Evolutionary conservation across 2,329 filamentous ascomycete species (phyloP), one percentile per base, ranked within the genome.

Genomic region (Cordyceps fumosorosea): DNA sequence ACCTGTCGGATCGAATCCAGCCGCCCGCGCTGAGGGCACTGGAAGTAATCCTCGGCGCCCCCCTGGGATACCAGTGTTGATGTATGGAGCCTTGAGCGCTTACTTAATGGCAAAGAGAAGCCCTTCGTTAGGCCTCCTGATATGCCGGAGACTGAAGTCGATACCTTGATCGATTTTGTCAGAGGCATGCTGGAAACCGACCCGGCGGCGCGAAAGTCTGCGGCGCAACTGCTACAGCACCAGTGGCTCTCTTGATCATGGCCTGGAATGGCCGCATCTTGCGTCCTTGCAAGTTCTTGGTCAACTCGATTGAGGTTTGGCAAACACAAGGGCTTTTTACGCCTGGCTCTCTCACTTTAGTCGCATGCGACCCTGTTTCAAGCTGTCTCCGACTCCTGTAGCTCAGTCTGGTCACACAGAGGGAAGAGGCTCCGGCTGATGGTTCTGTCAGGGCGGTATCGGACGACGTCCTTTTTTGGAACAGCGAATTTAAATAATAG

Each of bases 1-100:
- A 70, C 45, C 62, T 70, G 1, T 64, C 56, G 10, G 67, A 70
- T 20, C 24, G 40, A 2, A 70, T 71, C n/a, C 67, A 70, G 50
- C 63, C 69, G 1, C 53, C 62, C 0, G 64, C 64, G 8, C 64
- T 71, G 5, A 65, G 68, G 11, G 64, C 68, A 10, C 69, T 68
- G 0, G 68, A 71, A 59, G 69, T 70, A 6, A 60, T 67, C 3
- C 64, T 71, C 2, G 64, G 64, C 3, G 67, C 67, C 12, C 62
- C n/a, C 64, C 1, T 70, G 68, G 67, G 64, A 67, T 53, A 14
- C 54, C 5, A 58, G 47, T 2, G 64, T 66, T 2, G 67, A 70
- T 50, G 64, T 66, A 57, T 70, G 67, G 66, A 70, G 68, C 29
- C 64, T 70, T 5, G 52, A 62, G 12, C 51, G 44, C 11, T 16